Conservation (phyloP, 495 filamentous ascomycete genomes). For the Aspergillus sparsus region DNA sequence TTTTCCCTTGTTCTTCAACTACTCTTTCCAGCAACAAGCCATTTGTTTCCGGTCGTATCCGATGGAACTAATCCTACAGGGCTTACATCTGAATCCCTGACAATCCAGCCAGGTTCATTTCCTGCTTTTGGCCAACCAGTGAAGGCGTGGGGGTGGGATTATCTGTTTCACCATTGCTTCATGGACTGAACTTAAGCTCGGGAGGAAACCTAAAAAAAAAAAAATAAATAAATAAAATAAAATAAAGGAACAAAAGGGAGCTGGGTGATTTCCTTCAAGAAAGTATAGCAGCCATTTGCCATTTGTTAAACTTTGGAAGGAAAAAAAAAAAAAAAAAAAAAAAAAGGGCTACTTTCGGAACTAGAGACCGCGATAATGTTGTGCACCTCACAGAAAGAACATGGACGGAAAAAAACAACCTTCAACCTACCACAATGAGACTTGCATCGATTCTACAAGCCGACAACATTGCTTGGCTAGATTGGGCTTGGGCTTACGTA, state of each 20-base stretch:
- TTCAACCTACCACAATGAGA: not conserved
- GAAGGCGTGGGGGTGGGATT: slow-evolving; percentile 17
- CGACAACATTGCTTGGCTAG: not conserved
- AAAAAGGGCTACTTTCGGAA: not conserved
- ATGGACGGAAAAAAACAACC: not conserved
- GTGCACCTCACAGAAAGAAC: no score
- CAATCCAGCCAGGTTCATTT: slow-evolving; percentile 21
- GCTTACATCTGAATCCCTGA: slow-evolving; percentile 9
- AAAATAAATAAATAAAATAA: slow-evolving; percentile 8
- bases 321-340: slow-evolving; percentile 3
- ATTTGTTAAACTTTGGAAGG: not conserved
- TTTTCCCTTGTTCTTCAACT: slow-evolving; percentile 7
- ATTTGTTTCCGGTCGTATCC: slow-evolving; percentile 15
- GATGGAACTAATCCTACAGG: slow-evolving; percentile 12
- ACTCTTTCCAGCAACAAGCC: slow-evolving; percentile 7
- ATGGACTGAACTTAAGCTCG: slow-evolving; percentile 19
- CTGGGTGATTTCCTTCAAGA: not conserved
- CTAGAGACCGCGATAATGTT: no score
- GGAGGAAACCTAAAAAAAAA: slow-evolving; percentile 15
- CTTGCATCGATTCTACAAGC: not conserved
- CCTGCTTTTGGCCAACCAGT: slow-evolving; percentile 14
- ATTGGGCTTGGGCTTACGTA: slow-evolving; percentile 10
- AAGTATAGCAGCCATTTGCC: no score
- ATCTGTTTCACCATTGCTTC: slow-evolving; percentile 29
- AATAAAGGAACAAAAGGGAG: not conserved